A percentile compares a stretch with the other conserved stretches of the same genome.
Conservation (phyloP, 2,329 filamentous ascomycete genomes). For the Paradendryphiella salina region DNA sequence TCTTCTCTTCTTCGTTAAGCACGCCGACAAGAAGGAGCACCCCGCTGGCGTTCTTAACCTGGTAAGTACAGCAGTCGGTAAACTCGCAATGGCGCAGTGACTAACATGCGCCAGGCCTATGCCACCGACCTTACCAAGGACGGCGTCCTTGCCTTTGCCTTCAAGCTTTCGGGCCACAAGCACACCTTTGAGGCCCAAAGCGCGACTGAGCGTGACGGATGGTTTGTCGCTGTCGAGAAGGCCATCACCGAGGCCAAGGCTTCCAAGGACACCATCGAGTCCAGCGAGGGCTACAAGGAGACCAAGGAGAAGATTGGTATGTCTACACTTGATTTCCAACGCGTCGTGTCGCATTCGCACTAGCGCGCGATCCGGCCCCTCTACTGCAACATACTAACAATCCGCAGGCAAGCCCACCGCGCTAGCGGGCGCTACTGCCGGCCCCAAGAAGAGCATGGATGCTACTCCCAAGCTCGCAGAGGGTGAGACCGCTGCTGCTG, state of each 20-base stretch:
- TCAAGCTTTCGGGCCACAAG: constrained; percentile 85
- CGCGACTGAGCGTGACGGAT: constrained; percentile 84
- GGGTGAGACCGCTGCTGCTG: constrained; percentile 32
- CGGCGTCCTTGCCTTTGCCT: constrained; percentile 78
- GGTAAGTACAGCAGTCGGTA: constrained; percentile 57
- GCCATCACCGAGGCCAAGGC: constrained; percentile 72
- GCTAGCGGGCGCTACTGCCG: constrained; percentile 46
- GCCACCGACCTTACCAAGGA: constrained; percentile 74
- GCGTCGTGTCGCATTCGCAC: constrained; percentile 27
- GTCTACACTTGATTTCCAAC: constrained; percentile 35
- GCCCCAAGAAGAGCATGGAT: constrained; percentile 55
- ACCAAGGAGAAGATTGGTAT: constrained; percentile 72
- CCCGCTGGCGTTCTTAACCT: constrained; percentile 84
- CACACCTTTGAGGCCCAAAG: constrained; percentile 81
- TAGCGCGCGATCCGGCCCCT: constrained; percentile 38
- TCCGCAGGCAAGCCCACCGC: constrained; percentile 46
- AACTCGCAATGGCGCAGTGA: background rate
- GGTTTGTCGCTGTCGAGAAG: constrained; percentile 74
- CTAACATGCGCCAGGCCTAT: constrained; percentile 59
- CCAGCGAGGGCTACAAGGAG: constrained; percentile 86
- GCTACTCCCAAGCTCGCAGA: constrained; percentile 48
- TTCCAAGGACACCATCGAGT: constrained; percentile 70
- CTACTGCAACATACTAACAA: constrained; percentile 44
- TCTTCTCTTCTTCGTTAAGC: constrained; percentile 88
- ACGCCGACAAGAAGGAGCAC: constrained; percentile 75